Evolutionary conservation across 31 red algal genomes (phyloP), one percentile per base, ranked within the genome.

Genomic region (Porphyra umbilicalis): DNA sequence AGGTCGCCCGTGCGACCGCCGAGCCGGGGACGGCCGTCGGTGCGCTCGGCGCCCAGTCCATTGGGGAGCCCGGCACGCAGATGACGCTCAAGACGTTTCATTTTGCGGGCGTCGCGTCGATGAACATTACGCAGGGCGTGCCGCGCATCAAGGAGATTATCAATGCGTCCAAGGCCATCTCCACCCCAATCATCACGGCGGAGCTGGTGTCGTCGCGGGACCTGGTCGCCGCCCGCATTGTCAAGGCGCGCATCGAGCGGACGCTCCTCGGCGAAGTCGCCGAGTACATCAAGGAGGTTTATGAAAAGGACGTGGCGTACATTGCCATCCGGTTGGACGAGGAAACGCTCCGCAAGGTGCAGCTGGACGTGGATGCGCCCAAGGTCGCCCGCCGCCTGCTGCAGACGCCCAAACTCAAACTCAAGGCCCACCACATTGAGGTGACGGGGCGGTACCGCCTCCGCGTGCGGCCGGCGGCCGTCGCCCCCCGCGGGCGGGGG

Each of bases 21-120:
- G 91, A 99, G 77, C 97, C 97, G 20, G 97, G 97, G 7, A 94
- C 97, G 75, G 93, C 97, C 7, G 97, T 99, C 8, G 97, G 97
- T n/a, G 97, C 97, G 11, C 87, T 99, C 35, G 88, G 78, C 76
- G 97, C 97, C 35, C 94, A 96, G 85, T 92, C 89, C 77, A 94
- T 99, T 79, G 97, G 97, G 30, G 97, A 99, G 83, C 97, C 97
- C 33, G 94, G 89, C 38, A 99, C 97, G 14, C 97, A 99, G 86
- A 99, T 99, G 97, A 99, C 97, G n/a, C 82, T 99, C 82, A 99
- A 99, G 83, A 99, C 97, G n/a, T 99, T 99, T 82, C 97, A 99
- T 90, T 99, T 99, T 87, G 97, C 97, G 33, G 97, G 97, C 39
- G 94, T 96, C 9, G 94, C 97, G 16, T 86, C 88, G 5, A 99